Conservation (phyloP, 2,329 filamentous ascomycete genomes). For the Aureobasidium sp. region DNA sequence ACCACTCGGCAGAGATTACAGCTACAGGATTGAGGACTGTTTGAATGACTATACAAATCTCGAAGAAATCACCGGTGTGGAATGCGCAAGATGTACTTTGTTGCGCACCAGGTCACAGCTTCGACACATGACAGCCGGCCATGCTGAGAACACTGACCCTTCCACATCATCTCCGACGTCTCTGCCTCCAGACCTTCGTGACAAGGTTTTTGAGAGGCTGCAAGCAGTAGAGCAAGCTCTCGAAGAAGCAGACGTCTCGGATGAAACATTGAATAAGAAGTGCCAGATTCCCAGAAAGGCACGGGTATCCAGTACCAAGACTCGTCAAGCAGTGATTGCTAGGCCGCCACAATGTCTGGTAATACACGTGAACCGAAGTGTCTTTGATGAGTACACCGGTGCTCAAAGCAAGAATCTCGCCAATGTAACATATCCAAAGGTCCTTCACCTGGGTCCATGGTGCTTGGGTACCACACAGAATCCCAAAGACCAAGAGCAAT, state of each 20-base stretch:
- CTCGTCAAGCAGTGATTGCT: conserved; percentile 79
- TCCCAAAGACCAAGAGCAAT: conserved; percentile 50
- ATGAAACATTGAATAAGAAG: conserved; percentile 39
- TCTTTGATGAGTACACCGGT: conserved; percentile 79
- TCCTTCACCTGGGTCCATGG: conserved; percentile 75
- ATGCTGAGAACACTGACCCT: background rate
- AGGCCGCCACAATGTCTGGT: conserved; percentile 73
- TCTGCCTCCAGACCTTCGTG: conserved; percentile 38
- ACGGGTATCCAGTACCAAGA: conserved; percentile 73
- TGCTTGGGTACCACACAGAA: conserved; percentile 52
- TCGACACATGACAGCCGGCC: conserved; percentile 35
- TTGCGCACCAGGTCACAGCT: conserved; percentile 50
- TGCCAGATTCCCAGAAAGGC: conserved; percentile 50
- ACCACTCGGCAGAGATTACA: conserved; percentile 59
- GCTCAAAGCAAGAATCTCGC: conserved; percentile 77
- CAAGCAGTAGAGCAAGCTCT: conserved; percentile 62
- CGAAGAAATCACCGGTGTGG: conserved; percentile 80
- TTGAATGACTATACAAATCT: conserved; percentile 78
- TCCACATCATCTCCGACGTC: conserved; percentile 18
- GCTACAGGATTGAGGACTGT: conserved; percentile 69
- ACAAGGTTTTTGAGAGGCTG: conserved; percentile 48
- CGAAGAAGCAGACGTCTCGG: conserved; percentile 72
- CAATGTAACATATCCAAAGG: conserved; percentile 65
- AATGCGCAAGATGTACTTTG: conserved; percentile 87
- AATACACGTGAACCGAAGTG: conserved; percentile 84